Evolutionary conservation across 2,329 filamentous ascomycete genomes (phyloP).

Genomic region (Arthrobotrys sphaeroides): DNA sequence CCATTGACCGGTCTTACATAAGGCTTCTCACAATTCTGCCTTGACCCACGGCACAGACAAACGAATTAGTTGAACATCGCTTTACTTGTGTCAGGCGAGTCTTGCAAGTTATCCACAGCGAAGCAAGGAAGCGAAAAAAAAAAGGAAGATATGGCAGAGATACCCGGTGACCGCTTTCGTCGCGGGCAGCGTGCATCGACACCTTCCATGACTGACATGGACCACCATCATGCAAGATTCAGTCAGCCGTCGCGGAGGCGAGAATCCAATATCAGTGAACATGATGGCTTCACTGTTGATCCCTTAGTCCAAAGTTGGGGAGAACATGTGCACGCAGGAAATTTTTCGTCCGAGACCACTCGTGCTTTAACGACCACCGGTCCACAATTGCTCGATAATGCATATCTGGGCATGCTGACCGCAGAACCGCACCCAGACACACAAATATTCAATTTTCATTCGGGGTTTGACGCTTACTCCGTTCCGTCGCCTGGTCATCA

Average conservation of each 20-base stretch:
- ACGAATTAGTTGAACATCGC: slow-evolving; percentile 34
- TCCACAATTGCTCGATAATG: slow-evolving; percentile 53
- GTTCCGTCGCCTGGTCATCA: slow-evolving; percentile 52
- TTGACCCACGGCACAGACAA: slow-evolving; percentile 50
- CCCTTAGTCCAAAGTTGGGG: slow-evolving; percentile 52
- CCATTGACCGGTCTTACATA: slow-evolving; percentile 53
- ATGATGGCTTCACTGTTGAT: slow-evolving; percentile 50
- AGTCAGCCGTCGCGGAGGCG: slow-evolving; percentile 51
- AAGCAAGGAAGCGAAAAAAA: slow-evolving; percentile 31
- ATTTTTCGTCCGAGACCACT: slow-evolving; percentile 50
- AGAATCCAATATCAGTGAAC: slow-evolving; percentile 53
- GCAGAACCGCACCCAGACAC: slow-evolving; percentile 53
- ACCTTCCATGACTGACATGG: slow-evolving; percentile 48
- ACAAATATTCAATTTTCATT: slow-evolving; percentile 52
- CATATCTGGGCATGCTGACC: slow-evolving; percentile 54
- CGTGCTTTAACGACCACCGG: slow-evolving; percentile 47
- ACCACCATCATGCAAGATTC: slow-evolving; percentile 52
- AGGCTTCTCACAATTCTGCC: slow-evolving; percentile 45
- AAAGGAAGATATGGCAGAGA: slow-evolving; percentile 47
- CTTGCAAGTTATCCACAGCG: slow-evolving; percentile 25
- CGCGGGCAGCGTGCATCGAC: slow-evolving; percentile 52
- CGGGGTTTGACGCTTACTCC: slow-evolving; percentile 53
- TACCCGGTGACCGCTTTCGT: slow-evolving; percentile 51
- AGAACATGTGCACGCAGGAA: slow-evolving; percentile 36
- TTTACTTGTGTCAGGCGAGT: slow-evolving; percentile 38